phyloP scores from a whole-genome alignment of 345 rosid species.

The Murraya paniculata region DNA sequence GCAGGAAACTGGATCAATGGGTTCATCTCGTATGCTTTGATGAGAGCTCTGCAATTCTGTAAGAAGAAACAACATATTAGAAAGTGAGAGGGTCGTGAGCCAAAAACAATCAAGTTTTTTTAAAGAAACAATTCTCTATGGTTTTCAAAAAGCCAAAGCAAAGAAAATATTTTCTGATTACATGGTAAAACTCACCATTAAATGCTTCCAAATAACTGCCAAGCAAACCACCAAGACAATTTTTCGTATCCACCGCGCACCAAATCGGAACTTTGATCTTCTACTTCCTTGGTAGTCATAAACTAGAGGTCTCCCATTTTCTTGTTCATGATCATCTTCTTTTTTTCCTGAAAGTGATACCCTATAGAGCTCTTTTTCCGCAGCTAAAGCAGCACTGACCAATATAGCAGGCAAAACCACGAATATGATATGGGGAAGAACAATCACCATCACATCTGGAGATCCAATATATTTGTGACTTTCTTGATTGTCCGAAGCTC shows the following conservation, averaged over 20 bases:
- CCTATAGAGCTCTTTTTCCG: slow-evolving; percentile 59
- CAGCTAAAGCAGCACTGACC: slow-evolving; percentile 51
- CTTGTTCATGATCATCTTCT: slow-evolving; percentile 55
- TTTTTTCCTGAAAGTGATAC: slow-evolving; percentile 61
- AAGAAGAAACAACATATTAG: slow-evolving; percentile 6
- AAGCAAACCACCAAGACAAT: slow-evolving; percentile 53
- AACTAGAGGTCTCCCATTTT: slow-evolving; percentile 27
- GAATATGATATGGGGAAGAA: slow-evolving; percentile 74
- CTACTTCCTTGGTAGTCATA: slow-evolving; percentile 19
- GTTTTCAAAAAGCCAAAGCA: not conserved
- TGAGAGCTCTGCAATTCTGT: slow-evolving; percentile 73
- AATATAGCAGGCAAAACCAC: slow-evolving; percentile 65
- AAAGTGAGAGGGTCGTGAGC: not conserved
- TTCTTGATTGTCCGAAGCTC: slow-evolving; percentile 24
- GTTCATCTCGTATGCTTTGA: slow-evolving; percentile 91
- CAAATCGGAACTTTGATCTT: slow-evolving; percentile 27
- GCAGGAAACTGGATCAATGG: slow-evolving; percentile 68
- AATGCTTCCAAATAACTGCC: slow-evolving; percentile 74
- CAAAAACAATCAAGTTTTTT: not conserved
- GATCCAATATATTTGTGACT: slow-evolving; percentile 57
- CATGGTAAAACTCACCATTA: slow-evolving; percentile 44
- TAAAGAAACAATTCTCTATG: not conserved
- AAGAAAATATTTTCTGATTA: not conserved
- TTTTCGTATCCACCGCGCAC: slow-evolving; percentile 50
- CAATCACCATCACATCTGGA: slow-evolving; percentile 83